Base-by-base conservation (phyloP, 2,329 filamentous ascomycete species). In the Hymenoscyphus infarciens region DNA sequence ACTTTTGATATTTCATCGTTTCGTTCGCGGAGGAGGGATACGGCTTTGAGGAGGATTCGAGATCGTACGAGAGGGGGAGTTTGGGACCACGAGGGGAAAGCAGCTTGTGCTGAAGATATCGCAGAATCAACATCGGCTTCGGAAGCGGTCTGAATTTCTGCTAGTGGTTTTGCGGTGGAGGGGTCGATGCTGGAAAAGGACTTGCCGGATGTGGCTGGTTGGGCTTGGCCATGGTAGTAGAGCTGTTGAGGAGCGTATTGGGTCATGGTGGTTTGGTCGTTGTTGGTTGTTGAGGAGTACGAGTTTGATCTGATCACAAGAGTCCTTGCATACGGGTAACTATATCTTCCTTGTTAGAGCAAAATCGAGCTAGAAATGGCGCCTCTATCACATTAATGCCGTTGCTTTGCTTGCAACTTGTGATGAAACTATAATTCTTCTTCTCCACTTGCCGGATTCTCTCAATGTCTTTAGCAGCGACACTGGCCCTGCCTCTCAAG, bases 1-100 rank as follows among this genome's bases (percentile, higher is more conserved):
- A 91, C 80, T 62, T 82, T 82, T 58, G 92, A 92, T 52, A 96
- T 87, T 62, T 87, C 86, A 72, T 96, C 89, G 75, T 96, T 96
- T 67, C 87, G 85, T 67, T 85, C 78, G 56, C 91, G 88, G 13
- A 96, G 81, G 15, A 96, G 77, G 56, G 84, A 78, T 19, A 90
- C 91, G 2, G 92, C 91, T 73, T 85, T 86, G 33, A 92, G 88
- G 10, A 96, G 85, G 69, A 96, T 88, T 62, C 90, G 86, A 1
- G 91, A 86, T 62, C 92, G 90, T 71, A 86, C 84, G 64, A 89
- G 81, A n/a, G 89, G 81, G 1, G 91, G 85, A 13, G 88, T 95
- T 62, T 83, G 80, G 1, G 91, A 91, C 92, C 92, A 96, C 42
- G 81, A 77, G 2, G 83, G 81, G 74, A 96, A 96, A 0, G 91